Evolutionary conservation across 371 early-diverging fungal genomes (phyloP), one percentile per base, ranked within the genome.

Genomic region (Basidiobolus meristosporus): DNA sequence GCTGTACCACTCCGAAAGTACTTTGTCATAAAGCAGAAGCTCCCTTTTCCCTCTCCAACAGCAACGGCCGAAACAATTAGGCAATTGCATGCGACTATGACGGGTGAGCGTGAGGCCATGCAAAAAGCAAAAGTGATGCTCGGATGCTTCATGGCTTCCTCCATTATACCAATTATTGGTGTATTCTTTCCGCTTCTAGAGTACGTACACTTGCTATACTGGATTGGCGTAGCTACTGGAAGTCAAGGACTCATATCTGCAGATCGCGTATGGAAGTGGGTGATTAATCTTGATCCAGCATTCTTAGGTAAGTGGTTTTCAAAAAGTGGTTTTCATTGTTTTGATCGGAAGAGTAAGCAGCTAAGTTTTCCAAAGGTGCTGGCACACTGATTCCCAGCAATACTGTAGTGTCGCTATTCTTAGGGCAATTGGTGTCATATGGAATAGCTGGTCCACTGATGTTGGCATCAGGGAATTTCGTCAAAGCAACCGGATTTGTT

Each of bases 21-120:
- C 44, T 82, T 73, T 41, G 67, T 80, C 41, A 59, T 80, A 50
- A 73, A 77, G 46, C 71, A 73, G 47, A 64, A 77, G 29, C 51
- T 80, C 46, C 63, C 68, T 44, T 80, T 80, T 65, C 81, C 81
- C 38, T 67, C 81, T 6, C 73, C 73, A 11, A 68, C 70, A 42
- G 78, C 71, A 31, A 62, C 81, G 18, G 81, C 81, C 2, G 60
- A 57, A 18, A 77, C 77, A 39, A 77, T 81, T 50, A 48, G 59
- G 6, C 62, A 70, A 37, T 57, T 81, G n/a, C 78, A 81, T 53
- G 26, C 26, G 53, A 54, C 39, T 48, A 56, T 19, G 60, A 57
- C 14, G 45, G 50, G 39, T 34, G 26, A 7, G 52, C 51, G 16
- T 68, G 60, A n/a, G 57, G 40, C 7, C 62, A 61, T 32, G 7